phyloP scores from a whole-genome alignment of 306 rosid species.

The Cotoneaster glaucophyllus region DNA sequence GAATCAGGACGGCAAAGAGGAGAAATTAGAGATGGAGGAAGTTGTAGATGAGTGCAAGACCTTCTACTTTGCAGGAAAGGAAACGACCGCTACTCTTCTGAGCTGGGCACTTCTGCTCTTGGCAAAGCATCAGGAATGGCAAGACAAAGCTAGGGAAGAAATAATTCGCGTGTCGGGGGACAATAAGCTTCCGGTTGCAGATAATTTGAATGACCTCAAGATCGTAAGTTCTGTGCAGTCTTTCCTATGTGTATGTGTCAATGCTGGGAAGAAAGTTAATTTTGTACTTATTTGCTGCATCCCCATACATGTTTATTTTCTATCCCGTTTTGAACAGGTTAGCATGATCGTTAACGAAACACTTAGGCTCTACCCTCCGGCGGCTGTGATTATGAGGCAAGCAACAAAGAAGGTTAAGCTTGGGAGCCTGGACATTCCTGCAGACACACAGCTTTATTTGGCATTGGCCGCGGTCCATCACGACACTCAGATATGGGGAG shows the following conservation, averaged over 20 bases:
- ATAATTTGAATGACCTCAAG: constrained; percentile 45
- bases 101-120: constrained; percentile 60
- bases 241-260: too few species aligned
- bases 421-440: constrained; percentile 50
- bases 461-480: constrained; percentile 54
- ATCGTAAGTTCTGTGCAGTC: constrained; percentile 31
- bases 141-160: constrained; percentile 58
- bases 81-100: constrained; percentile 52
- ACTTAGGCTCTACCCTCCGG: constrained; percentile 63
- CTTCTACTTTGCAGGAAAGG: constrained; percentile 68
- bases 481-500: constrained; percentile 60
- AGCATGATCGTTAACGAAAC: constrained; percentile 61
- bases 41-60: constrained; percentile 69
- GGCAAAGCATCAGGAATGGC: constrained; percentile 64
- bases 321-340: constrained; percentile 28
- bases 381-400: constrained; percentile 37
- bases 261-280: too few species aligned
- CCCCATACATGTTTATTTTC: neutral
- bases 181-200: constrained; percentile 20
- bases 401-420: constrained; percentile 36
- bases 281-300: too few species aligned
- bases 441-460: constrained; percentile 45
- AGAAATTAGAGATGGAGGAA: constrained; percentile 38
- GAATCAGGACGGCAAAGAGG: constrained; percentile 57
- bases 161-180: constrained; percentile 26